Percentiles rank a stretch among this genome's conserved stretches.
Evolutionary conservation across 2,329 filamentous ascomycete species (phyloP).

Genomic region (Colletotrichum eremochloae): DNA sequence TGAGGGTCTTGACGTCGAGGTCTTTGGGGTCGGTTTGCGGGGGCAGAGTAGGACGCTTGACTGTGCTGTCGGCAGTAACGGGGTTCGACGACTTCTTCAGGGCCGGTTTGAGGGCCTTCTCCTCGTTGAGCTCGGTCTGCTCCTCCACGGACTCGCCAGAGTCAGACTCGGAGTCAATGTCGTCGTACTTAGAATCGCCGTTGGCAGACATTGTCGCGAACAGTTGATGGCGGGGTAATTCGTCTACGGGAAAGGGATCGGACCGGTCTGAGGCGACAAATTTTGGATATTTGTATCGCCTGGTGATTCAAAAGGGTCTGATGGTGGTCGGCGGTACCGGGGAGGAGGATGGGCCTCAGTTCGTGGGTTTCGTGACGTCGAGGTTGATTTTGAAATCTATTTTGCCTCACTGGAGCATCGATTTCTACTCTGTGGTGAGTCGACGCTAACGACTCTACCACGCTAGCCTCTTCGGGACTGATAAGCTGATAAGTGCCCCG

Average conservation of each 20-base stretch:
- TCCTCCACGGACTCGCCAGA: constrained; percentile 74
- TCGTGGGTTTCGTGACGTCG: constrained; percentile 42
- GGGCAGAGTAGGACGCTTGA: constrained; percentile 70
- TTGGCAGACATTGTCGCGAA: constrained; percentile 64
- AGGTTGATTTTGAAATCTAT: constrained; percentile 46
- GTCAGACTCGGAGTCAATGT: constrained; percentile 80
- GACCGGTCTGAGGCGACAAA: constrained; percentile 32
- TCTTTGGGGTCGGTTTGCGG: constrained; percentile 94
- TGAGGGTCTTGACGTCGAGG: constrained; percentile 84
- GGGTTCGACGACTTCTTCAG: constrained; percentile 77
- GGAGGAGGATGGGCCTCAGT: constrained; percentile 36
- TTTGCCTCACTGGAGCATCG: constrained; percentile 52
- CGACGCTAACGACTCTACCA: constrained; percentile 49
- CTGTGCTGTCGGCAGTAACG: constrained; percentile 66
- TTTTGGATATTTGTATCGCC: constrained; percentile 21
- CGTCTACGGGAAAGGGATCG: constrained; percentile 29
- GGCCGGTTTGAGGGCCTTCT: constrained; percentile 83
- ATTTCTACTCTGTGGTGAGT: constrained; percentile 55
- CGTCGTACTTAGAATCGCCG: constrained; percentile 75
- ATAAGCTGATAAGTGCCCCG: constrained; percentile 56
- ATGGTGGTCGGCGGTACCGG: constrained; percentile 25
- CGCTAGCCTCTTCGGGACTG: constrained; percentile 52
- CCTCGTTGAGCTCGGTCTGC: constrained; percentile 62
- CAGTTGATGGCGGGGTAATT: constrained; percentile 47
- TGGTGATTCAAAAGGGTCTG: constrained; percentile 14